Conservation (phyloP, 2,329 filamentous ascomycete genomes). For the Ophiostoma piceae region DNA sequence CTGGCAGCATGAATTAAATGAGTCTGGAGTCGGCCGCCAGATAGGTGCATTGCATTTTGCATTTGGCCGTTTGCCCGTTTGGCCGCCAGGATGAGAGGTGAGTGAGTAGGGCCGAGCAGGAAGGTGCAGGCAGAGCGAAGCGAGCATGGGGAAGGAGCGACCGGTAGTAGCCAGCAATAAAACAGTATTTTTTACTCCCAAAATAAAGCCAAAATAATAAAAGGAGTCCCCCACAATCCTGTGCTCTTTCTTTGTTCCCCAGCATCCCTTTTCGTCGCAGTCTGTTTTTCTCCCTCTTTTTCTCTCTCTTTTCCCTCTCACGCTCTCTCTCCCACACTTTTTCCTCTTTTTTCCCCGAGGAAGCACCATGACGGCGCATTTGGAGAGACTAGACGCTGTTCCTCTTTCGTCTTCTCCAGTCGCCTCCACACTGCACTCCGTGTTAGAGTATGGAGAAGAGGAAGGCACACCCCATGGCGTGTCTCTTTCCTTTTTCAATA, state of each 20-base stretch:
- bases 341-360: constrained; percentile 17
- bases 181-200: background rate
- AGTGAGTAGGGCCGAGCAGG: background rate
- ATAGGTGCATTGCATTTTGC: background rate
- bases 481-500: too few relatives aligned
- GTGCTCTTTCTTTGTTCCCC: constrained; percentile 11
- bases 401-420: constrained; percentile 2
- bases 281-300: background rate
- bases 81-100: constrained; percentile 5
- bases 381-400: constrained; percentile 4
- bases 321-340: background rate
- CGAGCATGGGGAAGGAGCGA: background rate
- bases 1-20: background rate
- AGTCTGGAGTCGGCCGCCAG: background rate
- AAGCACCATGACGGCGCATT: constrained; percentile 15
- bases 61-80: constrained; percentile 6
- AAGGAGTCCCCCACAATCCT: background rate
- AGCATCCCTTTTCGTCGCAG: background rate
- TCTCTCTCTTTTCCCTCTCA: background rate
- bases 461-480: background rate
- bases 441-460: constrained; percentile 11
- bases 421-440: constrained; percentile 13
- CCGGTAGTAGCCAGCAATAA: background rate
- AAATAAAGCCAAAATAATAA: background rate
- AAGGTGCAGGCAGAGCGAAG: constrained; percentile 1